phyloP scores from a whole-genome alignment of 2,329 filamentous ascomycete species.

The Alternaria panax region DNA sequence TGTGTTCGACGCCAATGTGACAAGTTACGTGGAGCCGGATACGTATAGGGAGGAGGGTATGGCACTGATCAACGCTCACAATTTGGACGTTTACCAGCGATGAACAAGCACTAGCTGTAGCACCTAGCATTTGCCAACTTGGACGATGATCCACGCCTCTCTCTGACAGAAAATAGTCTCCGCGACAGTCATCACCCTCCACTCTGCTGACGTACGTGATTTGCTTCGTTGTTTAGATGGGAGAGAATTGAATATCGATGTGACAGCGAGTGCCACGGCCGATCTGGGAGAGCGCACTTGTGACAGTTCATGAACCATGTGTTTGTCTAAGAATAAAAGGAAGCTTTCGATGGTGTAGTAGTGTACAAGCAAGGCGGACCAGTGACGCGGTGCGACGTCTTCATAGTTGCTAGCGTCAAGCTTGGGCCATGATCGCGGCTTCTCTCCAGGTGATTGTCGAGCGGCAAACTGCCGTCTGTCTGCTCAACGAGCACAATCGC shows the following conservation, averaged over 20 bases:
- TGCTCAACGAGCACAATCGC: slow-evolving; percentile 7
- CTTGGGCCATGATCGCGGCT: slow-evolving; percentile 7
- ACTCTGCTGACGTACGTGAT: not conserved
- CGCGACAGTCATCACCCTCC: not conserved
- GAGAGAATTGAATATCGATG: too few species aligned
- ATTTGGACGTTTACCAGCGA: slow-evolving; percentile 15
- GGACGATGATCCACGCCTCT: not conserved
- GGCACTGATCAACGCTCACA: slow-evolving; percentile 49
- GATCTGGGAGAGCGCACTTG: too few species aligned
- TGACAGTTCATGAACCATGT: too few species aligned
- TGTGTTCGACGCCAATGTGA: slow-evolving; percentile 58
- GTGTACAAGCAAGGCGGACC: not conserved
- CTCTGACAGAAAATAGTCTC: not conserved
- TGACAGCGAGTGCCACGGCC: too few species aligned
- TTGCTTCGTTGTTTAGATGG: not conserved
- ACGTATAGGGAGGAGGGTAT: slow-evolving; percentile 56
- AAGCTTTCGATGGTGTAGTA: not conserved
- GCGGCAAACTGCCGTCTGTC: not conserved
- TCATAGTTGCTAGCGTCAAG: slow-evolving; percentile 13
- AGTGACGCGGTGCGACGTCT: slow-evolving; percentile 4
- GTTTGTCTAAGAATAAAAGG: not conserved
- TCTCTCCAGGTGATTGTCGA: slow-evolving; percentile 4
- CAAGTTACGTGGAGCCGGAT: slow-evolving; percentile 52
- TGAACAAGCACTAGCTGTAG: not conserved
- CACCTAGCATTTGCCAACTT: not conserved